Evolutionary conservation across 2,329 filamentous ascomycete genomes (phyloP), one percentile per base, ranked within the genome.

Genomic region (Epicoccum sorghinum): DNA sequence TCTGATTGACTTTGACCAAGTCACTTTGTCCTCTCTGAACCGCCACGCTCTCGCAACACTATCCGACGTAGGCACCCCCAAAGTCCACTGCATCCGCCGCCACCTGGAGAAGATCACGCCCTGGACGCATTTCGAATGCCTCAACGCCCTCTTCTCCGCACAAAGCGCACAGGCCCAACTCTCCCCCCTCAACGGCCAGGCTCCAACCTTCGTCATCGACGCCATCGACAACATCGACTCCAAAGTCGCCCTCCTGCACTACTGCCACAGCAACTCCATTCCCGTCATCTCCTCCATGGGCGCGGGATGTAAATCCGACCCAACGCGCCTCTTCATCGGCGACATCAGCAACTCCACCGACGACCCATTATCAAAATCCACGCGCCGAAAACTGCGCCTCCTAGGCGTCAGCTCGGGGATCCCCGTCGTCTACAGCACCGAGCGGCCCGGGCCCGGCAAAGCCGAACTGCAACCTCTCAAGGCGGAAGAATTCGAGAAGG

Each of bases 221-320:
- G 96, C 93, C 22, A 99, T 99, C 62, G 95, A 99, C 75, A 98
- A 99, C 71, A 98, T 99, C 59, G 91, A 96, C 46, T 96, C 91
- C 48, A 99, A 99, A 78, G 93, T 99, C 3, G 89, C 88, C 14
- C 79, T 99, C 49, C 81, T 99, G 36, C 87, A 91, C 67, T 96
- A 96, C 77, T 99, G 95, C 77, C 83, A 93, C 71, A 84, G 87
- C 57, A 83, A 91, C 69, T 80, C 83, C 1, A 79, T 98, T 24
- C 88, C 86, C 0, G 91, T 99, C 25, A 93, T 99, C 58, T 95
- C 91, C 13, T 90, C 91, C 29, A 98, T 98, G 93, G 95, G 95
- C 0, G 95, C 95, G 0, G 95, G 92, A 0, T 97, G 91, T 77
- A 99, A 98, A 79, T 93, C 90, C 3, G 86, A 89, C 64, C 86